Conservation (phyloP, 225 moss, liverwort and hornwort species). For the Sphagnum tenellum region DNA sequence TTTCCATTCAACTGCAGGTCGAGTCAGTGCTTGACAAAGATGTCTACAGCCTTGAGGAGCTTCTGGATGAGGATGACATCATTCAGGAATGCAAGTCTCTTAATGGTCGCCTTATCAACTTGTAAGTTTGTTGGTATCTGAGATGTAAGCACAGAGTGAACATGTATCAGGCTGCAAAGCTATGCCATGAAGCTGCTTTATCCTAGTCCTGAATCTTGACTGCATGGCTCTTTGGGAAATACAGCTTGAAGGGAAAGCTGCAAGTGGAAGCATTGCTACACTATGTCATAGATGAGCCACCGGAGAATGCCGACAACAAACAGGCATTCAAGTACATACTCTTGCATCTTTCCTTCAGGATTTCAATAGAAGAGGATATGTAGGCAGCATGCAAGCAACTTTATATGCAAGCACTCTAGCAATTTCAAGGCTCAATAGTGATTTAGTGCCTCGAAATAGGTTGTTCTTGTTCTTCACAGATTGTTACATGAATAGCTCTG, state of each 20-base stretch:
- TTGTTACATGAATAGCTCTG: too few species aligned
- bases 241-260: conserved; percentile 68
- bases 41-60: conserved; percentile 89
- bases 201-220: too few species aligned
- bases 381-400: too few species aligned
- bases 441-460: too few species aligned
- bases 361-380: too few species aligned
- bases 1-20: conserved; percentile 37
- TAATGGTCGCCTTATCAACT: conserved; percentile 83
- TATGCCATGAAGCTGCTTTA: too few species aligned
- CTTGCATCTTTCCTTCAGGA: background rate
- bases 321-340: conserved; percentile 85
- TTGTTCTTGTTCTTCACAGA: background rate
- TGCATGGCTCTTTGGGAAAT: too few species aligned
- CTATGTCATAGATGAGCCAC: conserved; percentile 96
- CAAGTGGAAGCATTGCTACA: conserved; percentile 90
- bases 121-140: conserved; percentile 37
- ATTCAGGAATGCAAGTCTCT: conserved; percentile 98
- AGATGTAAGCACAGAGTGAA: background rate
- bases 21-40: conserved; percentile 98
- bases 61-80: conserved; percentile 97
- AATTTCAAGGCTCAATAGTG: too few species aligned
- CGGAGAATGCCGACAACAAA: conserved; percentile 88
- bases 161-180: background rate
- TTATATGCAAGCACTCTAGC: too few species aligned